Evolutionary conservation across 2,329 filamentous ascomycete species (phyloP).

Genomic region (Amesomyces nigricolor): DNA sequence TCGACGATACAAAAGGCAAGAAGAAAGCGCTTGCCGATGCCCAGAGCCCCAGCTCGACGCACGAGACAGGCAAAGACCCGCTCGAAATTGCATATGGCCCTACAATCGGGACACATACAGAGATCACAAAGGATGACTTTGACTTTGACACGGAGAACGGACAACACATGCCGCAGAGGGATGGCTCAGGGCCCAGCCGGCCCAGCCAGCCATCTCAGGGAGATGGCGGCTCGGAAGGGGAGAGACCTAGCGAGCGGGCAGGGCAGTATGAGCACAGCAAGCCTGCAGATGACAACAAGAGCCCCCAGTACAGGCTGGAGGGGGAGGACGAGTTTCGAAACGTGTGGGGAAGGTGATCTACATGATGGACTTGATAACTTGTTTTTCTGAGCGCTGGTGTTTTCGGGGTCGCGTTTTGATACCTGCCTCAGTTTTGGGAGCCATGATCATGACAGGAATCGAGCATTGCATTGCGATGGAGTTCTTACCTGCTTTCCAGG

Average conservation of each 20-base stretch:
- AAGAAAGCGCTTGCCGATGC: conserved; percentile 21
- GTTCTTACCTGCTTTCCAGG: not conserved
- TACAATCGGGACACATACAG: conserved; percentile 23
- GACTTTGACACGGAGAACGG: conserved; percentile 24
- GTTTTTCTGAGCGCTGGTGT: not conserved
- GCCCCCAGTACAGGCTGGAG: conserved; percentile 17
- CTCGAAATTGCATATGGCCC: conserved; percentile 29
- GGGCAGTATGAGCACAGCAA: conserved; percentile 5
- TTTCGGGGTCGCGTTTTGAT: conserved; percentile 4
- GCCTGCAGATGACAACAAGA: conserved; percentile 1
- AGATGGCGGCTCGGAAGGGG: conserved; percentile 5
- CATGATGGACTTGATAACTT: not conserved
- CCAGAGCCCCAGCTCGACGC: conserved; percentile 15
- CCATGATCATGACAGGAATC: not conserved
- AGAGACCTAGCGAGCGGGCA: conserved; percentile 15
- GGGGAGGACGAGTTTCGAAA: conserved; percentile 26
- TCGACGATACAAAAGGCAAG: conserved; percentile 26
- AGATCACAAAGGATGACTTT: conserved; percentile 27
- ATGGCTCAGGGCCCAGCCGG: not conserved
- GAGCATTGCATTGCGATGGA: conserved; percentile 15
- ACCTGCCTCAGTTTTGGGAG: not conserved
- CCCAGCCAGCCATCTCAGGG: not conserved
- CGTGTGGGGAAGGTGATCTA: conserved; percentile 24
- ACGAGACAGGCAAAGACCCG: conserved; percentile 23
- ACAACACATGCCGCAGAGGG: conserved; percentile 22